These are phyloP conservation scores for Mycena leptocephala DNA, from an alignment of 768 basidiomycete genomes.

Conservation along the genomic window DNA sequence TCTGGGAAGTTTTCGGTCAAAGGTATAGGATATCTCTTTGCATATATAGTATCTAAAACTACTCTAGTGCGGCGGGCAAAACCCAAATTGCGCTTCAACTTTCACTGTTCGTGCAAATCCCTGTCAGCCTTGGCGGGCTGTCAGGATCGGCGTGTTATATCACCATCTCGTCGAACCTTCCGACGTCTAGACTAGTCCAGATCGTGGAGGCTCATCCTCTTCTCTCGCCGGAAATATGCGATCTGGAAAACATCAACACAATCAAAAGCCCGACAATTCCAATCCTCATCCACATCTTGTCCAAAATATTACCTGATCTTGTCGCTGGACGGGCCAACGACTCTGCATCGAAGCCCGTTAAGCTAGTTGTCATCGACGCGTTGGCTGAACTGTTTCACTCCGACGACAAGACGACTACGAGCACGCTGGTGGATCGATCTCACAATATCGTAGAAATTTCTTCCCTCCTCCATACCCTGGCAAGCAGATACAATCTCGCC, in stretches of 20 bases:
- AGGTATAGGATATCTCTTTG: slow-evolving; percentile 65
- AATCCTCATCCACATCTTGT: slow-evolving; percentile 70
- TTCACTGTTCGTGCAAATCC: slow-evolving; percentile 84
- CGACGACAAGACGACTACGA: slow-evolving; percentile 69
- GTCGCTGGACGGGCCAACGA: slow-evolving; percentile 54
- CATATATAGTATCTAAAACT: slow-evolving; percentile 23
- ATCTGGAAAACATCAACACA: slow-evolving; percentile 75
- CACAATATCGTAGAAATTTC: slow-evolving; percentile 80
- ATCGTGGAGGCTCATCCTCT: slow-evolving; percentile 69
- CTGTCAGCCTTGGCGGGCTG: slow-evolving; percentile 69
- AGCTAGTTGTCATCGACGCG: slow-evolving; percentile 89
- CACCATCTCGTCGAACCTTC: slow-evolving; percentile 80
- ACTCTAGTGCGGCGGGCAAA: slow-evolving; percentile 90
- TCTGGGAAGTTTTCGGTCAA: slow-evolving; percentile 94
- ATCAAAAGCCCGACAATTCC: slow-evolving; percentile 70
- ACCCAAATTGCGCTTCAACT: slow-evolving; percentile 93
- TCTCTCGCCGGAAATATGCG: slow-evolving; percentile 60
- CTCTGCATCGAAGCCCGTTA: slow-evolving; percentile 69
- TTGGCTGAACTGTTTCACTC: slow-evolving; percentile 89
- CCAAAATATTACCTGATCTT: slow-evolving; percentile 68
- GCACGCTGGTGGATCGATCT: slow-evolving; percentile 82
- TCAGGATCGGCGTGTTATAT: slow-evolving; percentile 84
- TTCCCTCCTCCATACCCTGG: slow-evolving; percentile 79
- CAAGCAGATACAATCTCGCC: slow-evolving; percentile 74
- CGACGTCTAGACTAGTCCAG: slow-evolving; percentile 78